Percentiles rank a stretch among this genome's conserved stretches.
phyloP scores from a whole-genome alignment of 345 rosid genomes.

The Brassica napus region Da-Ae NC_063438.1:29015501-29016000 shows the following conservation, averaged over 20 bases:
- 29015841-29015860: constrained; percentile 47
- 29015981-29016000: background rate
- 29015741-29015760: constrained; percentile 83
- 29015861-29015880: constrained; percentile 30
- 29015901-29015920: background rate
- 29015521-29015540: constrained; percentile 86
- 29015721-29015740: constrained; percentile 66
- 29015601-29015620: constrained; percentile 83
- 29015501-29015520: constrained; percentile 54
- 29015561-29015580: constrained; percentile 96
- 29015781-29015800: constrained; percentile 69
- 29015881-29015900: constrained; percentile 17
- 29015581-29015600: constrained; percentile 96
- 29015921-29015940: constrained; percentile 9
- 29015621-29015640: constrained; percentile 92
- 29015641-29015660: constrained; percentile 89
- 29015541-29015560: constrained; percentile 76
- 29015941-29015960: constrained; percentile 17
- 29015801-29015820: constrained; percentile 61
- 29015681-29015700: constrained; percentile 60
- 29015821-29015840: constrained; percentile 55
- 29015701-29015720: constrained; percentile 44
- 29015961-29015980: constrained; percentile 22
- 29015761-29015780: constrained; percentile 71
- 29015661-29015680: constrained; percentile 87